Conservation (phyloP, 2,329 filamentous ascomycete genomes). For the Fusarium secorum region DNA sequence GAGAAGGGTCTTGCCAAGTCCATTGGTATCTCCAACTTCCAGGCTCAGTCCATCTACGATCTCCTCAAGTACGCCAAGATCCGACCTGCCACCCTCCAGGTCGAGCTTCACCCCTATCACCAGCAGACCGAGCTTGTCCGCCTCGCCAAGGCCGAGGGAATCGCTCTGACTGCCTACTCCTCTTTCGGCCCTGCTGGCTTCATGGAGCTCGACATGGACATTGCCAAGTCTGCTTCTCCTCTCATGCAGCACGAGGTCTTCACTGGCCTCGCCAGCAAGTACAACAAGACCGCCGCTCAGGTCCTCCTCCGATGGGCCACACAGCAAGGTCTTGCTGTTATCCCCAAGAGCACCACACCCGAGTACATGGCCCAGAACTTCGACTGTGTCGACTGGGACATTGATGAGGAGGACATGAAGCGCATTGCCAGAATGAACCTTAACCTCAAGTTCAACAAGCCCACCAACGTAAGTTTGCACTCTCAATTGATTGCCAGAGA, state of each 20-base stretch:
- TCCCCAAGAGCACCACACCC: conserved; percentile 74
- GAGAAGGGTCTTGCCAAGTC: conserved; percentile 72
- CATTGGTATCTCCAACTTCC: conserved; percentile 88
- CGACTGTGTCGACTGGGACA: conserved; percentile 70
- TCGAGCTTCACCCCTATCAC: conserved; percentile 91
- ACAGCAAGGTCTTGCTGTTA: conserved; percentile 81
- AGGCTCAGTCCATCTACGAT: conserved; percentile 78
- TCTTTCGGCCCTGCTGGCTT: conserved; percentile 84
- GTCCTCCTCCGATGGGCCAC: conserved; percentile 88
- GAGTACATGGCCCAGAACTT: conserved; percentile 70
- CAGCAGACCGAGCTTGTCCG: conserved; percentile 76
- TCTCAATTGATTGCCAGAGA: too few relatives aligned
- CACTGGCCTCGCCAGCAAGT: conserved; percentile 71
- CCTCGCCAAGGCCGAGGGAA: conserved; percentile 73
- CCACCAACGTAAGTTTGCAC: conserved; percentile 66
- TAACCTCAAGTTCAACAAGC: conserved; percentile 79
- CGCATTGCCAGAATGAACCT: conserved; percentile 71
- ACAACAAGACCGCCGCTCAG: conserved; percentile 78
- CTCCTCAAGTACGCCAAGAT: conserved; percentile 79
- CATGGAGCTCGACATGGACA: conserved; percentile 76
- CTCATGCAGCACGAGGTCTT: conserved; percentile 76
- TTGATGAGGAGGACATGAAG: conserved; percentile 71
- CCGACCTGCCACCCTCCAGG: conserved; percentile 79
- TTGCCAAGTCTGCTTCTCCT: conserved; percentile 64
- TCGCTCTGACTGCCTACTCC: conserved; percentile 83